Conservation (phyloP, 805 yeast genomes). For the Wickerhamomyces pijperi region DNA sequence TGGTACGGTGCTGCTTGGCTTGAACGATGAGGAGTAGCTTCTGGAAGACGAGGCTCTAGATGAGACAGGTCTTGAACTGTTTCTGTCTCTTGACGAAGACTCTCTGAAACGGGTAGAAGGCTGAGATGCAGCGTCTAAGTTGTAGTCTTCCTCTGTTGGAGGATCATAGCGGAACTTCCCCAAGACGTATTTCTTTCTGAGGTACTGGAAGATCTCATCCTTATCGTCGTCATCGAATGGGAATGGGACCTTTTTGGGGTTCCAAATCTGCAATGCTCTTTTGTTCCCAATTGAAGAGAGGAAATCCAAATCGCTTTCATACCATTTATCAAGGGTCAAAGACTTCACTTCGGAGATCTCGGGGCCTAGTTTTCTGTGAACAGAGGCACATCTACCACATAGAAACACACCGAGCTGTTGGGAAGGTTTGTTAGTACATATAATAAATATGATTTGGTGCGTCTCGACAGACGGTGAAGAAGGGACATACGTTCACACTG, state of each 20-base stretch:
- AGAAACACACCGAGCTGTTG: conserved; percentile 49
- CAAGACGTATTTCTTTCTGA: conserved; percentile 57
- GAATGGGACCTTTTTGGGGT: conserved; percentile 53
- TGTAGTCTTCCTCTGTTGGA: conserved; percentile 20
- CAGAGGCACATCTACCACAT: conserved; percentile 79
- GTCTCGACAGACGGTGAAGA: no score
- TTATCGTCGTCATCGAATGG: conserved; percentile 72
- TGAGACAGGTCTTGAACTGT: conserved; percentile 10
- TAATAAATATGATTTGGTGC: no score
- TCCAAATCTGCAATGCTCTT: conserved; percentile 52
- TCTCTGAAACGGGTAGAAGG: conserved; percentile 2
- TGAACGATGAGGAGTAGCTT: conserved; percentile 25
- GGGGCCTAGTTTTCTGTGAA: conserved; percentile 56
- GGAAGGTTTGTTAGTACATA: background rate
- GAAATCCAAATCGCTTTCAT: conserved; percentile 38
- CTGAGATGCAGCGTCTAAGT: conserved; percentile 3
- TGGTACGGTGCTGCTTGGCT: no score
- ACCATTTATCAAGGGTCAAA: conserved; percentile 65
- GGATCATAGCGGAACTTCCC: conserved; percentile 37
- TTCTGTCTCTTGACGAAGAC: conserved; percentile 2
- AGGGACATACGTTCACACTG: conserved; percentile 18
- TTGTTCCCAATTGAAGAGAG: conserved; percentile 45
- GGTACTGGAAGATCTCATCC: conserved; percentile 41
- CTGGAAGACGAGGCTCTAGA: conserved; percentile 9
- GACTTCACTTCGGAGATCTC: conserved; percentile 61